Percentiles rank a stretch among this genome's conserved stretches.
phyloP scores from a whole-genome alignment of 1,139 yeast genomes.

The Sugiyamaella castrensis region DNA sequence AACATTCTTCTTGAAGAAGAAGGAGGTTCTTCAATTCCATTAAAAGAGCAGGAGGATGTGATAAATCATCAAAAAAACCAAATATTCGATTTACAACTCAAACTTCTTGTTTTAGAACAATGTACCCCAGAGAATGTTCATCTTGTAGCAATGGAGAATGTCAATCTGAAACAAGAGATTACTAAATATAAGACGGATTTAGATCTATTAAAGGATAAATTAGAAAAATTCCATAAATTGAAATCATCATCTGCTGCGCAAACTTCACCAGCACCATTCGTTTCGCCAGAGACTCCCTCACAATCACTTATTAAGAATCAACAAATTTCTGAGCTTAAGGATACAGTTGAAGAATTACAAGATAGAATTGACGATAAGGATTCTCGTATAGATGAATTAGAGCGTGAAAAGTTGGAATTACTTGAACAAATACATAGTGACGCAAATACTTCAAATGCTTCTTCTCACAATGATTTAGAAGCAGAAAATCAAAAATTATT shows the following conservation, averaged over 20 bases:
- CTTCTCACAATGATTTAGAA: conserved; percentile 14
- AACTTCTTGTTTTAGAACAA: conserved; percentile 30
- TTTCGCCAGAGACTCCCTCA: background rate
- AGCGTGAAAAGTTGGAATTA: conserved; percentile 10
- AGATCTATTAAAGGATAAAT: conserved; percentile 7
- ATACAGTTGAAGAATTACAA: conserved; percentile 13
- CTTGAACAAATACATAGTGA: conserved; percentile 2
- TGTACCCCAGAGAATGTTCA: conserved; percentile 15
- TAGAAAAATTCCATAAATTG: background rate
- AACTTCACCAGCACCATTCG: background rate
- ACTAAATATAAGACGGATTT: conserved; percentile 9
- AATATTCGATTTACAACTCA: conserved; percentile 59
- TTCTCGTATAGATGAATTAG: conserved; percentile 15
- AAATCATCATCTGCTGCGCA: background rate
- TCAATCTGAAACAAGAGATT: conserved; percentile 9
- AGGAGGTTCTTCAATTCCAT: conserved; percentile 24
- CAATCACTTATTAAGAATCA: conserved; percentile 1
- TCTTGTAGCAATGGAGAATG: conserved; percentile 15
- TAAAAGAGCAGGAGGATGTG: conserved; percentile 34
- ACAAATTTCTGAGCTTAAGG: conserved; percentile 8
- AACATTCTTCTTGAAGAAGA: conserved; percentile 14
- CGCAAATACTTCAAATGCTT: background rate
- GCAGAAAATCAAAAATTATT: conserved; percentile 8
- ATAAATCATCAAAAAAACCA: conserved; percentile 54
- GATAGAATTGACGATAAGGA: conserved; percentile 17